Base-by-base conservation (phyloP, 257 asterid species). In the Buddleja alternifolia region DNA sequence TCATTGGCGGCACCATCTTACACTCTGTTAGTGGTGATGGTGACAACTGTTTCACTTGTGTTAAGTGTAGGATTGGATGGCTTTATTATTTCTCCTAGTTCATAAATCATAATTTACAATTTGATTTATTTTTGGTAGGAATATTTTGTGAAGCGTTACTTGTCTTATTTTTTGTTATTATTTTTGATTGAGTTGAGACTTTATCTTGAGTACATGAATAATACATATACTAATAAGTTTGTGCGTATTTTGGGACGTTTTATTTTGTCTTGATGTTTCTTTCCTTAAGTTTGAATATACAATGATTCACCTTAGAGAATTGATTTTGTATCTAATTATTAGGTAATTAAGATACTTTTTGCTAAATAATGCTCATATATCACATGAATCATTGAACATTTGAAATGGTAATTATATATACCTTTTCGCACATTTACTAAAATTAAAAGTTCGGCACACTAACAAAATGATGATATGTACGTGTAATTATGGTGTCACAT, bases 41-140 rank as follows among this genome's bases (percentile, higher is more conserved):
- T 46, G 68, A 29, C 29, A 4, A 17, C 74, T 3, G 66, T 68
- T 10, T 25, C 79, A 9, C 37, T 53, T 63, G 45, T 41, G 14
- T 16, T 69, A 16, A 52, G 77, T n/a, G 81, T 66, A 40, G 74
- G 73, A 47, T 36, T 61, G 24, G 60, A 74, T n/a, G 69, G 56
- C 24, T 64, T 70, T 70, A 63, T 69, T 12, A 20, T 36, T 48
- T 63, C 59, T 3, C 32, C 37, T 44, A n/a, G n/a, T n/a, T n/a
- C n/a, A n/a, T 37, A 16, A 64, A 29, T 66, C 17, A 36, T 3
- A 2, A 45, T 64, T 54, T 47, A 2, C 5, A 15, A 8, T 73
- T 73, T n/a, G 36, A 29, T 29, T 29, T 29, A 15, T 54, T 70
- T 55, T 71, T 65, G 47, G 45, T 63, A 59, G 60, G 34, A 12